Conservation (phyloP, 768 basidiomycete species). For the Boletellus ananas region DNA sequence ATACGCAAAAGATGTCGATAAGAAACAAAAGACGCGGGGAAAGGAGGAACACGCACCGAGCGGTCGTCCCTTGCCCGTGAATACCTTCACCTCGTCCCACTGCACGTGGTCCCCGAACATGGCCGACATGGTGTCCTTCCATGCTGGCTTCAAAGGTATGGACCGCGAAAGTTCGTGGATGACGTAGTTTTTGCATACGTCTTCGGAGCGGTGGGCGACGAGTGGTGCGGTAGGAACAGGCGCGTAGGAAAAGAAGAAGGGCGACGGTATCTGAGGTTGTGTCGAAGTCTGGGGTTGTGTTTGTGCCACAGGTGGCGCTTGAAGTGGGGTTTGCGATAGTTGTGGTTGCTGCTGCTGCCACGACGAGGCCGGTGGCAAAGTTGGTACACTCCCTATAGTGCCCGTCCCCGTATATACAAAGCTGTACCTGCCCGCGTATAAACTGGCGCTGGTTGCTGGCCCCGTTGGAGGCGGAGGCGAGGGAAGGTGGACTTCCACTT, state of each 20-base stretch:
- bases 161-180: constrained; percentile 58
- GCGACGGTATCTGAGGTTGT: neutral
- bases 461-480: constrained; percentile 26
- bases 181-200: constrained; percentile 64
- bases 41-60: constrained; percentile 41
- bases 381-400: constrained; percentile 5
- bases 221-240: constrained; percentile 9
- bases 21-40: neutral
- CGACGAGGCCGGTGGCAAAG: neutral
- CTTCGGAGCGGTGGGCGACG: constrained; percentile 40
- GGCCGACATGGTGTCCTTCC: constrained; percentile 73
- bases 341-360: constrained; percentile 4
- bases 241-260: constrained; percentile 9
- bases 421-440: constrained; percentile 17
- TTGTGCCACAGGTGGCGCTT: neutral
- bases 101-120: constrained; percentile 83
- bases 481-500: constrained; percentile 33
- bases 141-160: constrained; percentile 46
- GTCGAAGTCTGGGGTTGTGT: neutral
- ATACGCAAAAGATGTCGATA: too few species aligned
- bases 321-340: neutral
- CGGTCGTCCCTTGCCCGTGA: constrained; percentile 61
- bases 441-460: constrained; percentile 7
- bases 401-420: constrained; percentile 15
- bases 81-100: constrained; percentile 73